Conservation (phyloP, 192 early-diverging fungal genomes). For the Backusella luteola region DNA sequence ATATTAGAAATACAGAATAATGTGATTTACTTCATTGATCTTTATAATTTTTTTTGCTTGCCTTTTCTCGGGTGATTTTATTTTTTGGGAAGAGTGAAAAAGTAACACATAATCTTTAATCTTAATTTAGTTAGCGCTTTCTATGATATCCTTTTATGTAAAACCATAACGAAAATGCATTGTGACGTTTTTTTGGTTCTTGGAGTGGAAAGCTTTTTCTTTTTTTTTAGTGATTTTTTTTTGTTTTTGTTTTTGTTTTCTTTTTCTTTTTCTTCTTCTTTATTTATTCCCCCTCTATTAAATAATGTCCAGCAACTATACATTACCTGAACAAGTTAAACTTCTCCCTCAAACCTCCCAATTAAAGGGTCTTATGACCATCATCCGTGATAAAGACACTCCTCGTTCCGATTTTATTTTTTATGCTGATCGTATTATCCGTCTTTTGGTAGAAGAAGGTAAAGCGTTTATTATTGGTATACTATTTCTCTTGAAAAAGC, state of each 20-base stretch:
- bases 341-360: constrained; percentile 71
- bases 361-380: constrained; percentile 79
- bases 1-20: neutral
- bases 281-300: neutral
- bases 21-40: neutral
- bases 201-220: neutral
- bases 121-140: neutral
- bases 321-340: constrained; percentile 58
- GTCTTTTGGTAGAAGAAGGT: constrained; percentile 91
- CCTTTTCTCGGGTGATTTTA: neutral
- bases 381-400: constrained; percentile 80
- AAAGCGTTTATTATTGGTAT: neutral
- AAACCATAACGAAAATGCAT: neutral
- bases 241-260: neutral
- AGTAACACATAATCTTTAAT: neutral
- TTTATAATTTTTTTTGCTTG: too few relatives aligned
- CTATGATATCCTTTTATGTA: neutral
- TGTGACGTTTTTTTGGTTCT: neutral
- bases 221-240: constrained; percentile 26
- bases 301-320: constrained; percentile 20
- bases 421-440: constrained; percentile 83
- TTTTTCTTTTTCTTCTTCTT: neutral
- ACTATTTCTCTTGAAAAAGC: neutral
- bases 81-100: neutral
- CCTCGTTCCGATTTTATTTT: constrained; percentile 92